phyloP scores from a whole-genome alignment of 805 yeast species.

The Kurtzmaniella cleridarum region DNA sequence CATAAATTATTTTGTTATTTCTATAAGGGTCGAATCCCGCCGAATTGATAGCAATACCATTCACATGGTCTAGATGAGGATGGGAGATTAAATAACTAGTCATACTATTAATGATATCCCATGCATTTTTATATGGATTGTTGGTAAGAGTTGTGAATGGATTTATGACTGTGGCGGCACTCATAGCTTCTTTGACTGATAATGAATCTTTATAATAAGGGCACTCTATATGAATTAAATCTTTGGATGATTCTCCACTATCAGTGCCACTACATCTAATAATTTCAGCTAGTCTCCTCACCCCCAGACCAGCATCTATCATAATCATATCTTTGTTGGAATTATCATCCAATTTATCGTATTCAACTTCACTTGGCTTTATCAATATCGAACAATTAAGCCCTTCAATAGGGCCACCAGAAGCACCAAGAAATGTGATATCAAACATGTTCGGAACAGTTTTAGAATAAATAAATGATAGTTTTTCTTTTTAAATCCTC shows the following conservation, averaged over 20 bases:
- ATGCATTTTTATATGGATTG: conserved; percentile 24
- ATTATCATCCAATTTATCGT: conserved; percentile 22
- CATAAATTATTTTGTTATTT: conserved; percentile 45
- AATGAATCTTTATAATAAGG: conserved; percentile 29
- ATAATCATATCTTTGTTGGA: conserved; percentile 41
- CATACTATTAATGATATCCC: conserved; percentile 29
- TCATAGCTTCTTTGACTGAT: conserved; percentile 17
- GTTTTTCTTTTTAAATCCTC: no score
- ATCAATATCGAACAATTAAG: conserved; percentile 63
- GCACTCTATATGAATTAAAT: conserved; percentile 6
- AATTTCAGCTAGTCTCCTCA: conserved; percentile 13
- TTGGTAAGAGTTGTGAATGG: conserved; percentile 19
- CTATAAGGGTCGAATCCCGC: conserved; percentile 39
- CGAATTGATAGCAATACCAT: conserved; percentile 65
- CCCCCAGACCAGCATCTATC: conserved; percentile 78
- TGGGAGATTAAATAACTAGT: conserved; percentile 61
- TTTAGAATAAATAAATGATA: background rate
- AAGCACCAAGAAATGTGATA: conserved; percentile 64
- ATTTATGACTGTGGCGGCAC: conserved; percentile 12
- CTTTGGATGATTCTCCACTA: background rate
- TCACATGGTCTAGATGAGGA: conserved; percentile 78
- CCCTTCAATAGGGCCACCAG: conserved; percentile 82
- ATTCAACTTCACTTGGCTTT: conserved; percentile 46
- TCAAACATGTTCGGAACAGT: conserved; percentile 39
- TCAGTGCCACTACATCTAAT: background rate